Evolutionary conservation across 176 grass and related monocot genomes (phyloP).

Genomic region (Oropetium thomaeum): DNA sequence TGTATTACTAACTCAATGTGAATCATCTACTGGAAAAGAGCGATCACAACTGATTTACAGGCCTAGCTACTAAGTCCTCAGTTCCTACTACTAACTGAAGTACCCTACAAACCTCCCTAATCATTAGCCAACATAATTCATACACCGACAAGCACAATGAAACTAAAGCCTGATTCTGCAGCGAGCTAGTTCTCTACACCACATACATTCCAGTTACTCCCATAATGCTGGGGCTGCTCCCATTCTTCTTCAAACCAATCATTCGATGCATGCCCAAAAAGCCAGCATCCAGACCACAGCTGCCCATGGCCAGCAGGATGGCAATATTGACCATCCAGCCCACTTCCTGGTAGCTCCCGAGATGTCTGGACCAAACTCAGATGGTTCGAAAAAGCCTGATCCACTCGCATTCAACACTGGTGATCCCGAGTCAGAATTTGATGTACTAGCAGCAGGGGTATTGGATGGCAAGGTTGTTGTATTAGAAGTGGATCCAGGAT

Average conservation of each 20-base stretch:
- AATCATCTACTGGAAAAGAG: background rate
- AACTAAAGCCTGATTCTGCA: slow-evolving; percentile 11
- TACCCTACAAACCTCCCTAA: slow-evolving; percentile 7
- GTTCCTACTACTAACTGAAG: background rate
- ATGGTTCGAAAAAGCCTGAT: slow-evolving; percentile 24
- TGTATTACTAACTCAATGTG: background rate
- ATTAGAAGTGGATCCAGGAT: slow-evolving; percentile 28
- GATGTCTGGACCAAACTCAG: slow-evolving; percentile 39
- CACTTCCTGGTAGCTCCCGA: slow-evolving; percentile 6
- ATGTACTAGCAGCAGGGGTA: slow-evolving; percentile 20
- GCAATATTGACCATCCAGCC: slow-evolving; percentile 10
- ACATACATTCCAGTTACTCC: background rate
- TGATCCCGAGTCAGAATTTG: slow-evolving; percentile 49
- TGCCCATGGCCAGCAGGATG: slow-evolving; percentile 18
- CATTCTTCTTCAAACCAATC: slow-evolving; percentile 9
- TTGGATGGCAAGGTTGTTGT: slow-evolving; percentile 27
- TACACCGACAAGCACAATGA: slow-evolving; percentile 2
- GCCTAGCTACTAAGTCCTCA: background rate
- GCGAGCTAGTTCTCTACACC: background rate
- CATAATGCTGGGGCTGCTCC: slow-evolving; percentile 14
- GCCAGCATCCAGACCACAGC: slow-evolving; percentile 29
- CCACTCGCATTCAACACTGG: slow-evolving; percentile 51
- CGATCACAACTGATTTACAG: background rate
- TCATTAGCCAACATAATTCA: slow-evolving; percentile 8
- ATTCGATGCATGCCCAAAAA: slow-evolving; percentile 6